A percentile compares a stretch with the other conserved stretches of the same genome.
These are phyloP conservation scores for Scheffersomyces parashehatae DNA, from an alignment of 1,139 yeast species.

Conservation along the genomic window DNA sequence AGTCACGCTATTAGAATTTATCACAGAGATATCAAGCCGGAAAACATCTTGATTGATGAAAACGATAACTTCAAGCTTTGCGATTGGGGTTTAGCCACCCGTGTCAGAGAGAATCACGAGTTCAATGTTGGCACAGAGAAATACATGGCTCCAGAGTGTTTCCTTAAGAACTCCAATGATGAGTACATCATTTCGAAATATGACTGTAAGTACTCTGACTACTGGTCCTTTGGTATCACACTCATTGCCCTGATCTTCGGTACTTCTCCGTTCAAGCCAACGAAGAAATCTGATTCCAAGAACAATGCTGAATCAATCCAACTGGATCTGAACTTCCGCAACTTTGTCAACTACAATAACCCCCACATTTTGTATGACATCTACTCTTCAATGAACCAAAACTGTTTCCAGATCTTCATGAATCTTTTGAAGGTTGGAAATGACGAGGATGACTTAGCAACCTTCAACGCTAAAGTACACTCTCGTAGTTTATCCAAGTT, in stretches of 20 bases:
- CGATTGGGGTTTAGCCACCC: constrained; percentile 59
- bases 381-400: constrained; percentile 41
- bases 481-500: constrained; percentile 31
- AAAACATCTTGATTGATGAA: constrained; percentile 45
- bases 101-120: constrained; percentile 33
- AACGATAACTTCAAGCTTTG: constrained; percentile 48
- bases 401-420: constrained; percentile 37
- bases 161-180: constrained; percentile 12
- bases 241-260: constrained; percentile 52
- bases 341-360: constrained; percentile 36
- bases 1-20: constrained; percentile 47
- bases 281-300: constrained; percentile 8
- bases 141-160: constrained; percentile 59
- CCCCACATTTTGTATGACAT: constrained; percentile 41
- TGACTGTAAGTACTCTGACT: constrained; percentile 39
- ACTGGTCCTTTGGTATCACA: constrained; percentile 46
- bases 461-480: constrained; percentile 25
- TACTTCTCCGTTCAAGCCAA: constrained; percentile 41
- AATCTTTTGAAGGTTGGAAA: constrained; percentile 34
- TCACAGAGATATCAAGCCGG: constrained; percentile 59
- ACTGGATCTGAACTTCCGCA: constrained; percentile 39
- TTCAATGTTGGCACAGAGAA: constrained; percentile 58
- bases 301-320: constrained; percentile 20
- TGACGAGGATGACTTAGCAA: constrained; percentile 31
- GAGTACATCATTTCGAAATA: constrained; percentile 22